Conservation (phyloP, 768 basidiomycete genomes). For the Serendipita vermifera region DNA sequence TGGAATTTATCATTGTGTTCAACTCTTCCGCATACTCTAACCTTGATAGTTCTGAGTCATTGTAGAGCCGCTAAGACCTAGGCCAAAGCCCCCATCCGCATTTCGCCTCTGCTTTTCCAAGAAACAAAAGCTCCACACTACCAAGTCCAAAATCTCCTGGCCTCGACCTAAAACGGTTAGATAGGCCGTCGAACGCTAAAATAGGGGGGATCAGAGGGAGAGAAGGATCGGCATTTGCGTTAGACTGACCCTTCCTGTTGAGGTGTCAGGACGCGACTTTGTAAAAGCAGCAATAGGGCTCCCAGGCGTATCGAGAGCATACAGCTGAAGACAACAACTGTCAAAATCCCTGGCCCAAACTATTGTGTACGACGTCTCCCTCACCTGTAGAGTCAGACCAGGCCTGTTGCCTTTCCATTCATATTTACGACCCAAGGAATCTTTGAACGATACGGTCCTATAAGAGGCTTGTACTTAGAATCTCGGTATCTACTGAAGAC, state of each 20-base stretch:
- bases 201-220: neutral
- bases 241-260: neutral
- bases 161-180: neutral
- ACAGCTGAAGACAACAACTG: neutral
- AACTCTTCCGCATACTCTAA: no score
- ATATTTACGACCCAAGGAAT: conserved; percentile 25
- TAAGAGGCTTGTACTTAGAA: neutral
- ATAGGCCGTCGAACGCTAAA: neutral
- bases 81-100: no score
- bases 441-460: conserved; percentile 30
- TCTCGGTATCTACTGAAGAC: neutral
- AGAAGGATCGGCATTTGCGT: neutral
- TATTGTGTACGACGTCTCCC: conserved; percentile 5
- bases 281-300: conserved; percentile 9
- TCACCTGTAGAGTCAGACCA: conserved; percentile 27
- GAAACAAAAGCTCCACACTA: conserved; percentile 8
- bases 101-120: neutral
- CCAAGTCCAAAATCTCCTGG: neutral
- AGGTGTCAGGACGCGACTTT: neutral
- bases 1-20: no score
- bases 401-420: conserved; percentile 32
- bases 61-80: no score
- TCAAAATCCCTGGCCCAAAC: neutral
- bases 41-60: no score
- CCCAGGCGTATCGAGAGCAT: conserved; percentile 9